Evolutionary conservation across 1,284 basidiomycete species (phyloP), one percentile per base, ranked within the genome.

Genomic region (Pascua guehoae): DNA sequence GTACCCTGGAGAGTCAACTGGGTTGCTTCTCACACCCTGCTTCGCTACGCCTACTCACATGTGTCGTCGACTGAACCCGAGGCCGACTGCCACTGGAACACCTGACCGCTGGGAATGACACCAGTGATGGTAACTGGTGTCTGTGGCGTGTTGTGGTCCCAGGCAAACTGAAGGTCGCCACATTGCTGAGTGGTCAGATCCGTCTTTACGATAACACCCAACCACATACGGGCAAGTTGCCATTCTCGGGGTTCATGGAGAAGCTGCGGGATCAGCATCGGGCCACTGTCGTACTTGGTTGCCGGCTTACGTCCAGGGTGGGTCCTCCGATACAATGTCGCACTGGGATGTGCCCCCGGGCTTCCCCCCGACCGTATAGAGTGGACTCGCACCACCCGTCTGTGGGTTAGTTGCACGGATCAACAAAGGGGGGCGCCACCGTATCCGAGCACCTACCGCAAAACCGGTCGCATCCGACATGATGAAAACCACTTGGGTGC

Each of bases 391-490:
- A 40, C 73, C 73, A 2, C 73, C 73, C 7, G 68, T 64, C 73
- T 75, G 15, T 14, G 15, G n/a, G 60, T 57, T 43, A 58, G 54
- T 12, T 18, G 17, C 7, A 44, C 18, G 14, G n/a, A 18, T 15
- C 38, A 18, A 2, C 24, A 32, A 32, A 32, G 24, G 24, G n/a
- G 24, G 4, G 24, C 24, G 24, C 15, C 16, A 16, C 9, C 41
- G 14, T 15, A 10, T 14, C 15, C 14, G 16, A 38, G 10, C 4
- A 69, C 73, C 56, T 52, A 73, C 73, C 5, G 69, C 72, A 37
- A 67, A 63, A 12, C 72, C 73, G 2, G 60, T 62, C 1, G 64
- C 42, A 51, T 75, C 73, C 8, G 72, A 74, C 71, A 75, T 73
- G 66, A 74, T 66, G 40, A 66, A 61, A 1, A 69, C 63, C 38